A percentile compares a stretch with the other conserved stretches of the same genome.
phyloP scores from a whole-genome alignment of 768 basidiomycete species.

The Paxillus ammoniavirescens region DNA sequence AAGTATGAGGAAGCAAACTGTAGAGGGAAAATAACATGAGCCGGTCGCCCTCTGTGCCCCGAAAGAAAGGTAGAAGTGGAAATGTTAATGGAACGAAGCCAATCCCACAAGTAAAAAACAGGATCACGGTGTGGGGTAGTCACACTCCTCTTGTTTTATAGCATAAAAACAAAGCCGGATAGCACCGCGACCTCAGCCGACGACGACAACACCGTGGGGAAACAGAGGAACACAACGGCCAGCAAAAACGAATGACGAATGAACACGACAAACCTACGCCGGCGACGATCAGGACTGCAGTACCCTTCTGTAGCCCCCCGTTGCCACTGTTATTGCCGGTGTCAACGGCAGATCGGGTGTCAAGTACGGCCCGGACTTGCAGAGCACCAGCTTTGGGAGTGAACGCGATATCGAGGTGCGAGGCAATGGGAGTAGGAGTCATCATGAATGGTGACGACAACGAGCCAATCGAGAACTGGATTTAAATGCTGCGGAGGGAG shows the following conservation, averaged over 20 bases:
- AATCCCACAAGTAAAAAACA: not conserved
- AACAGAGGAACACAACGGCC: not conserved
- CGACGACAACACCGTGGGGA: not conserved
- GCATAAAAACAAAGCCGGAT: no score
- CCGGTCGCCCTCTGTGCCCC: not conserved
- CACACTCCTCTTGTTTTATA: no score
- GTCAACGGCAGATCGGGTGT: conserved; percentile 9
- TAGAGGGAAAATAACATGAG: conserved; percentile 8
- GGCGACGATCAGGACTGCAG: conserved; percentile 22
- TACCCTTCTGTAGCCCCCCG: conserved; percentile 10
- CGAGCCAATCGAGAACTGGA: not conserved
- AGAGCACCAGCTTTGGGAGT: not conserved
- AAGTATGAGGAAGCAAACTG: conserved; percentile 24
- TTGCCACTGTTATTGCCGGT: not conserved
- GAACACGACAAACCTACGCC: conserved; percentile 24
- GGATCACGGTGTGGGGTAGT: not conserved
- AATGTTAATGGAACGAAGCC: not conserved
- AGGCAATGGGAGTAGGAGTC: conserved; percentile 10
- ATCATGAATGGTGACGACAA: not conserved
- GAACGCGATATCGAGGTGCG: not conserved
- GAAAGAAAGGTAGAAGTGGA: not conserved
- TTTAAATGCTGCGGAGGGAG: conserved; percentile 17
- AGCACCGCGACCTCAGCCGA: no score
- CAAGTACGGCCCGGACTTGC: conserved; percentile 1
- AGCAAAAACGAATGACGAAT: not conserved